A percentile compares a stretch with the other conserved stretches of the same genome.
Evolutionary conservation across 2,329 filamentous ascomycete species (phyloP).

Genomic region (Epichloe amarillans): DNA sequence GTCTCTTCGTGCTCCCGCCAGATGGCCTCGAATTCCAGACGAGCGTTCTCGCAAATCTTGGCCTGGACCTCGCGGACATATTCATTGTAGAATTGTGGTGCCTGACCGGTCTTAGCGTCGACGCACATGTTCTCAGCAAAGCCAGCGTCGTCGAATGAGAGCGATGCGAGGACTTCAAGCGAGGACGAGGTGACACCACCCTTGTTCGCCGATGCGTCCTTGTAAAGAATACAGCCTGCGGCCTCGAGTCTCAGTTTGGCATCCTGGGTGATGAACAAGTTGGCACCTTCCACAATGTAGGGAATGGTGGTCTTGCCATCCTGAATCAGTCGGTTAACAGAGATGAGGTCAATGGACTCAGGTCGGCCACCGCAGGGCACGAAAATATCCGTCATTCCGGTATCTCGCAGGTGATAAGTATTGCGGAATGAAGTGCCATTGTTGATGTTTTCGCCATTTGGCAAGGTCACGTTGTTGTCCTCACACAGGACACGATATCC

Average conservation of each 20-base stretch:
- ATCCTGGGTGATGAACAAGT: conserved; percentile 97
- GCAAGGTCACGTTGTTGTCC: conserved; percentile 77
- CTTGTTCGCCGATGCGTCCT: conserved; percentile 97
- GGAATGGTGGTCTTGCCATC: conserved; percentile 79
- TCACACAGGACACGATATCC: conserved; percentile 91
- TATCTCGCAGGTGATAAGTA: conserved; percentile 81
- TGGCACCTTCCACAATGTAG: conserved; percentile 95
- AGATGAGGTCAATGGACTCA: conserved; percentile 88
- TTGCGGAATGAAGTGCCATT: conserved; percentile 97
- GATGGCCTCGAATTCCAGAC: conserved; percentile 93
- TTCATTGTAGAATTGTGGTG: conserved; percentile 79
- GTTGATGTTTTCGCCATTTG: conserved; percentile 70
- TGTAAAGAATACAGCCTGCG: conserved; percentile 90
- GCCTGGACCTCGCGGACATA: conserved; percentile 89
- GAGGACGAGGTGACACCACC: conserved; percentile 96
- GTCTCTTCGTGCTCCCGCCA: conserved; percentile 88
- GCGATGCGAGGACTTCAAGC: conserved; percentile 83
- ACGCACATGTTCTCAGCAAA: conserved; percentile 95
- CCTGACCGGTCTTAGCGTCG: conserved; percentile 48
- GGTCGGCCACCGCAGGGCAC: conserved; percentile 94
- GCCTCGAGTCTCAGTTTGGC: conserved; percentile 90
- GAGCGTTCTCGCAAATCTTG: conserved; percentile 81
- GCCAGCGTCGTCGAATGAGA: conserved; percentile 81
- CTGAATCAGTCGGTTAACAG: conserved; percentile 75
- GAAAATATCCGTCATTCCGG: conserved; percentile 69